Conservation (phyloP, 257 asterid species). For the Petunia axillaris region DNA sequence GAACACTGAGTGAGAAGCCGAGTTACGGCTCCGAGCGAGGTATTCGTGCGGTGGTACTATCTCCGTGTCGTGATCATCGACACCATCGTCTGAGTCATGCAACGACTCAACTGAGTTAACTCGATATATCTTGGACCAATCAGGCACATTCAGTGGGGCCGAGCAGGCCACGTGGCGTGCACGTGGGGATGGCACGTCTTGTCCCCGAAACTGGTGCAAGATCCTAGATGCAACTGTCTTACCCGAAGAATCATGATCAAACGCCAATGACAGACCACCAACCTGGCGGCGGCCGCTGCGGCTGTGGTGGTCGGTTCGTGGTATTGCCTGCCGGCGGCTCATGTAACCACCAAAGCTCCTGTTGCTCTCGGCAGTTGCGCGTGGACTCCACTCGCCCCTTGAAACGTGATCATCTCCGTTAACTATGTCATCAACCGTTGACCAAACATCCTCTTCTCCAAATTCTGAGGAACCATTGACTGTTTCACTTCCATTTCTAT, state of each 20-base stretch:
- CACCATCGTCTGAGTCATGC: conserved; percentile 51
- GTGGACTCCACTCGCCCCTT: conserved; percentile 48
- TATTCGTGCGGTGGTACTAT: conserved; percentile 86
- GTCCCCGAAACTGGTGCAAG: conserved; percentile 59
- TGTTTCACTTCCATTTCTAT: conserved; percentile 42
- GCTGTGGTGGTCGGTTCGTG: conserved; percentile 33
- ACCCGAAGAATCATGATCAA: conserved; percentile 56
- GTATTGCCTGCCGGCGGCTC: conserved; percentile 37
- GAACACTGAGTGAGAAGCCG: conserved; percentile 61
- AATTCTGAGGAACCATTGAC: conserved; percentile 55
- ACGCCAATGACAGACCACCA: conserved; percentile 76
- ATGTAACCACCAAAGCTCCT: conserved; percentile 38
- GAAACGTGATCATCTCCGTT: conserved; percentile 44
- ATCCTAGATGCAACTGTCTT: conserved; percentile 50
- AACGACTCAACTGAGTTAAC: conserved; percentile 66
- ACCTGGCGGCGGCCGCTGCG: conserved; percentile 32
- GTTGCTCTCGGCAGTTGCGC: conserved; percentile 45
- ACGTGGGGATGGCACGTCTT: conserved; percentile 49
- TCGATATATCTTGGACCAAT: conserved; percentile 82
- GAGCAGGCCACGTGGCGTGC: conserved; percentile 64
- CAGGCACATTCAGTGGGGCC: conserved; percentile 80
- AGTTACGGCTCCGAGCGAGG: conserved; percentile 51
- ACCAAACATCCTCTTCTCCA: conserved; percentile 85
- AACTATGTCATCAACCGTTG: conserved; percentile 48
- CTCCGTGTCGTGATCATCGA: conserved; percentile 44